Conservation (phyloP, 2,329 filamentous ascomycete genomes). For the Cercospora beticola region DNA sequence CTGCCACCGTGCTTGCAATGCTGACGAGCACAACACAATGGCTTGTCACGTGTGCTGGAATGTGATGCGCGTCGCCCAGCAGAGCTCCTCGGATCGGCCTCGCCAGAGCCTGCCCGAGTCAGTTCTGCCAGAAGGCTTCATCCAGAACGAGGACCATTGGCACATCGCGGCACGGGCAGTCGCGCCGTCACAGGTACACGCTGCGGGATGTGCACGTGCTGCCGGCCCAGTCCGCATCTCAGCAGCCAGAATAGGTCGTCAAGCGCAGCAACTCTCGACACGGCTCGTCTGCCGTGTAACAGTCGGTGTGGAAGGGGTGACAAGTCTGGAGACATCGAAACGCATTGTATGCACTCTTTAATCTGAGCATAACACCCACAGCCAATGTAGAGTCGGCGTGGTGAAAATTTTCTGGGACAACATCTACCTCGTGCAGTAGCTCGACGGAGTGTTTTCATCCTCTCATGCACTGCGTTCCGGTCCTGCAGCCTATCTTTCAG, state of each 20-base stretch:
- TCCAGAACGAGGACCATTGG: conserved; percentile 2
- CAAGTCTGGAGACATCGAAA: conserved; percentile 13
- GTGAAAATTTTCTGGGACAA: conserved; percentile 25
- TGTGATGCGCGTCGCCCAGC: not conserved
- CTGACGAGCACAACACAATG: not conserved
- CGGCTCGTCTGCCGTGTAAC: conserved; percentile 15
- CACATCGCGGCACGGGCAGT: conserved; percentile 14
- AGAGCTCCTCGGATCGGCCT: conserved; percentile 9
- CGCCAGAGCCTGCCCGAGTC: conserved; percentile 11
- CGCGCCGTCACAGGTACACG: conserved; percentile 3
- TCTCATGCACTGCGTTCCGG: conserved; percentile 21
- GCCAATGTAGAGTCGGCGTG: conserved; percentile 17
- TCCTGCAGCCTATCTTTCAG: conserved; percentile 12
- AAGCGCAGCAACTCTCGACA: not conserved
- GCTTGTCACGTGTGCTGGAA: not conserved
- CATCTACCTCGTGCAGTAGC: conserved; percentile 24
- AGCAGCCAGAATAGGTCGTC: not conserved
- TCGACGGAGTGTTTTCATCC: conserved; percentile 2
- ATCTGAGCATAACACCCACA: not conserved
- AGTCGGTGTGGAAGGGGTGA: conserved; percentile 19
- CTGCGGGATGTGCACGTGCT: conserved; percentile 7
- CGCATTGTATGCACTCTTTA: conserved; percentile 6
- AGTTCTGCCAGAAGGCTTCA: not conserved
- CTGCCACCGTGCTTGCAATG: not conserved
- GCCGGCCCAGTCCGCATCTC: conserved; percentile 13